Conservation (phyloP, 2,329 filamentous ascomycete species). For the Parastagonospora nodorum region DNA sequence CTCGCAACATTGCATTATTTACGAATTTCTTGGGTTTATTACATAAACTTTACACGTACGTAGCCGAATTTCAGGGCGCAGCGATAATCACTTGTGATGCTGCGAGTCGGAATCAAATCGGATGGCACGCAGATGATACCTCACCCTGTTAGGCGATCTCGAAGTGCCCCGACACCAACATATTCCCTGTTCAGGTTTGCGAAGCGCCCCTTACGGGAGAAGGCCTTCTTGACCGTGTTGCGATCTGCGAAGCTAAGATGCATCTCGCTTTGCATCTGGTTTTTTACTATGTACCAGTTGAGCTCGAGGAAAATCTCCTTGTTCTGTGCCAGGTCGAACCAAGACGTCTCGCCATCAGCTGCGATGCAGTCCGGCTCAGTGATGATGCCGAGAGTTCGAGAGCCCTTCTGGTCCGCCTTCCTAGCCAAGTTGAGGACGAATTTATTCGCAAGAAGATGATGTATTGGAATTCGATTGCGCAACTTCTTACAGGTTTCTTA, state of each 20-base stretch:
- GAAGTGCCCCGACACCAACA: slow-evolving; percentile 57
- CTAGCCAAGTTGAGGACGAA: slow-evolving; percentile 57
- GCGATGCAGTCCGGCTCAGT: slow-evolving; percentile 60
- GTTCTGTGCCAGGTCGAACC: slow-evolving; percentile 48
- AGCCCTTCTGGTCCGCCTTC: slow-evolving; percentile 51
- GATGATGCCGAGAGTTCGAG: slow-evolving; percentile 62
- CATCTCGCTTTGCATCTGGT: slow-evolving; percentile 48
- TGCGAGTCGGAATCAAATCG: too few species aligned
- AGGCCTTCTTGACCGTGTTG: slow-evolving; percentile 43
- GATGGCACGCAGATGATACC: too few species aligned
- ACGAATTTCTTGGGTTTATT: too few species aligned
- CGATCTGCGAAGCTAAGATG: slow-evolving; percentile 47
- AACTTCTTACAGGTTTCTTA: too few species aligned
- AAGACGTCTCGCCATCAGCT: slow-evolving; percentile 48
- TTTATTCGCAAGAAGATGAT: slow-evolving; percentile 64
- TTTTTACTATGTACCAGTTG: slow-evolving; percentile 63
- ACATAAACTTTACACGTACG: too few species aligned
- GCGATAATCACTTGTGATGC: too few species aligned
- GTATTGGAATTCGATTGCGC: too few species aligned
- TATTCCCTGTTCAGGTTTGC: slow-evolving; percentile 26
- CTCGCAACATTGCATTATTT: too few species aligned
- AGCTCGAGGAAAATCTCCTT: slow-evolving; percentile 48
- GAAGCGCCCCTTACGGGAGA: slow-evolving; percentile 43
- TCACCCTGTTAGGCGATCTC: slow-evolving; percentile 57
- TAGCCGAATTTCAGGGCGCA: too few species aligned